Evolutionary conservation across 345 rosid species (phyloP).

Genomic region (Hibiscus mutabilis): DNA sequence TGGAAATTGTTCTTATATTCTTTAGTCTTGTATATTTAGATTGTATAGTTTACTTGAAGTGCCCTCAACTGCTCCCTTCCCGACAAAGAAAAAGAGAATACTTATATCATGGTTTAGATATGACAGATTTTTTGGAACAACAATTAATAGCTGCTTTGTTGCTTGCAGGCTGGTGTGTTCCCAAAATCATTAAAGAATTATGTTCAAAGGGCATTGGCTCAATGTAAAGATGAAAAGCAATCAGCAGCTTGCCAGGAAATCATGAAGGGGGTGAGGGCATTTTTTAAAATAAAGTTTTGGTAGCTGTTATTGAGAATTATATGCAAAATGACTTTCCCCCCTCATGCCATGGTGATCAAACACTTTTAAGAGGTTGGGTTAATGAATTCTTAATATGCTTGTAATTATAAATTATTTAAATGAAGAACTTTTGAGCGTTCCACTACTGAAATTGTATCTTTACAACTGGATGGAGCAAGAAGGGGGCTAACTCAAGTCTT

Average conservation of each 20-base stretch:
- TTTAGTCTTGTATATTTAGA: background rate
- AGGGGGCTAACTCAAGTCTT: background rate
- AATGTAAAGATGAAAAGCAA: conserved; percentile 73
- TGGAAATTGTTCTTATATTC: background rate
- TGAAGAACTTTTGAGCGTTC: background rate
- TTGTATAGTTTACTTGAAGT: background rate
- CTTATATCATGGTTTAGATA: background rate
- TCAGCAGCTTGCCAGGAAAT: conserved; percentile 58
- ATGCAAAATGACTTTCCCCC: background rate
- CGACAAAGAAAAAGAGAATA: too few species aligned
- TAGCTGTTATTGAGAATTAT: background rate
- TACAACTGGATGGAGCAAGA: background rate
- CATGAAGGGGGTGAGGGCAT: conserved; percentile 55
- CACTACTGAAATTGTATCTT: background rate
- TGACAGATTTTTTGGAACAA: background rate
- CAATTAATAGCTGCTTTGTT: conserved; percentile 12
- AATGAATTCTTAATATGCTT: background rate
- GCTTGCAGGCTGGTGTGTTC: conserved; percentile 58
- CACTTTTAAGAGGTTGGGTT: background rate
- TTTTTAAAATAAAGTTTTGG: background rate
- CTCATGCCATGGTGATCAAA: background rate
- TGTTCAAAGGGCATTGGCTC: conserved; percentile 85
- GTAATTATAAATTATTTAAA: background rate
- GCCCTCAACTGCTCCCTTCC: too few species aligned
- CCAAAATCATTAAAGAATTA: conserved; percentile 75